Conservation (phyloP, 768 basidiomycete genomes). For the Favolaschia claudopus region DNA sequence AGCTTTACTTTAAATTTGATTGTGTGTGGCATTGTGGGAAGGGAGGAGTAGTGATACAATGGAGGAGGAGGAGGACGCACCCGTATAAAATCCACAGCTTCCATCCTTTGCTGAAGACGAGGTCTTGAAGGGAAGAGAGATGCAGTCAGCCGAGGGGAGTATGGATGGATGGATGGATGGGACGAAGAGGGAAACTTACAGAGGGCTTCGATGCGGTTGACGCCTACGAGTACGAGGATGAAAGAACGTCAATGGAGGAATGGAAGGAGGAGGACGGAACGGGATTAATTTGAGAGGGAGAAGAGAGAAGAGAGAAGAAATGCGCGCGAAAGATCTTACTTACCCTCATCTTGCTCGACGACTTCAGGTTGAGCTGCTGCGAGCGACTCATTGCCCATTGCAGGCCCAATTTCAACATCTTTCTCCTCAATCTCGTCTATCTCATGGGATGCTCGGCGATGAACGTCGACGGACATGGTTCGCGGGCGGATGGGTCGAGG, state of each 20-base stretch:
- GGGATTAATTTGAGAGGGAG: no score
- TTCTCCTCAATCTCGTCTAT: neutral
- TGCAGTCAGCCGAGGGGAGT: no score
- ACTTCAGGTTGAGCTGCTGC: no score
- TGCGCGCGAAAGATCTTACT: no score
- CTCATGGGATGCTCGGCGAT: neutral
- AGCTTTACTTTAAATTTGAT: neutral
- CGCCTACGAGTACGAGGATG: no score
- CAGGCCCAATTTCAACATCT: neutral
- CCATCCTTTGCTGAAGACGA: constrained; percentile 15
- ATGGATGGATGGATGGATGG: no score
- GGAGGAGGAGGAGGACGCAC: neutral
- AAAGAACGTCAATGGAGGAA: no score
- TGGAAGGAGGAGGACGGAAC: no score
- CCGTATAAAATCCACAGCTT: constrained; percentile 15
- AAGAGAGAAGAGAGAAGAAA: no score
- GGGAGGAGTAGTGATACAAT: no score
- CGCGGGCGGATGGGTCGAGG: neutral
- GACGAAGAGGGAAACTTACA: constrained; percentile 9
- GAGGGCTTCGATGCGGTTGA: constrained; percentile 24
- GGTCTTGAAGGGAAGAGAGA: neutral
- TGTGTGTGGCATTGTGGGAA: no score
- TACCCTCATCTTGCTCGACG: constrained; percentile 11
- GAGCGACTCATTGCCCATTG: neutral
- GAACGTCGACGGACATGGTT: constrained; percentile 10